phyloP scores from a whole-genome alignment of 2,329 filamentous ascomycete genomes.

The Metarhizium rileyi region DNA sequence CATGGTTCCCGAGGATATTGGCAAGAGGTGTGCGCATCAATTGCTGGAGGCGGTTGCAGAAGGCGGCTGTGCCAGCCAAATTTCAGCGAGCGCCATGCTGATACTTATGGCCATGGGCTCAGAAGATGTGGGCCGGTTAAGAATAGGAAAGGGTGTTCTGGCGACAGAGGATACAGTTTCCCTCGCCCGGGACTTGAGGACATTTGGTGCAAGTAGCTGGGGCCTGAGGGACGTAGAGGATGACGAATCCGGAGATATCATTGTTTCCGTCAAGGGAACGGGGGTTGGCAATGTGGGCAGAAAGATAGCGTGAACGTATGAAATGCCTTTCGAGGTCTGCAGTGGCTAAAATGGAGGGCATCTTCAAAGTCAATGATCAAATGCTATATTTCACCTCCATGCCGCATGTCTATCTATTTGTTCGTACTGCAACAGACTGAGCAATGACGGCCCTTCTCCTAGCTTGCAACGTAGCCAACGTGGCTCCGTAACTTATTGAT shows the following conservation, averaged over 20 bases:
- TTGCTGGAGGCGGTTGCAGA: conserved; percentile 72
- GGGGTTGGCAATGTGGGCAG: conserved; percentile 92
- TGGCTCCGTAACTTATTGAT: conserved; percentile 44
- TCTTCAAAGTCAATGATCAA: not conserved
- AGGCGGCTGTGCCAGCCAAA: conserved; percentile 70
- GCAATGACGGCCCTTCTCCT: conserved; percentile 27
- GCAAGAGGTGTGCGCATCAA: conserved; percentile 79
- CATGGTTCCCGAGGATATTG: conserved; percentile 80
- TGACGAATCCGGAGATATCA: conserved; percentile 60
- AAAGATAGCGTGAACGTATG: conserved; percentile 57
- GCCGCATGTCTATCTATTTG: conserved; percentile 11
- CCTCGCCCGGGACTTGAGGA: conserved; percentile 73
- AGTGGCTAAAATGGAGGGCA: not conserved
- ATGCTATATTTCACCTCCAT: not conserved
- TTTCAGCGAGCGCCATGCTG: conserved; percentile 65
- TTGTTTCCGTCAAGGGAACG: conserved; percentile 84
- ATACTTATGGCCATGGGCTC: conserved; percentile 96
- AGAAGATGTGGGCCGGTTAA: conserved; percentile 84
- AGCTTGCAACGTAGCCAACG: conserved; percentile 41
- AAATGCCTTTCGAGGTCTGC: not conserved
- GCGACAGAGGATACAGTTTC: conserved; percentile 72
- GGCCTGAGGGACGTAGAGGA: conserved; percentile 68
- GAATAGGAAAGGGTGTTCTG: conserved; percentile 71
- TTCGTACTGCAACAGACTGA: conserved; percentile 9
- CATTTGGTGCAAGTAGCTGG: conserved; percentile 88